A percentile compares a stretch with the other conserved stretches of the same genome.
Evolutionary conservation across 2,329 filamentous ascomycete genomes (phyloP).

Genomic region (Orbilia javanica): DNA sequence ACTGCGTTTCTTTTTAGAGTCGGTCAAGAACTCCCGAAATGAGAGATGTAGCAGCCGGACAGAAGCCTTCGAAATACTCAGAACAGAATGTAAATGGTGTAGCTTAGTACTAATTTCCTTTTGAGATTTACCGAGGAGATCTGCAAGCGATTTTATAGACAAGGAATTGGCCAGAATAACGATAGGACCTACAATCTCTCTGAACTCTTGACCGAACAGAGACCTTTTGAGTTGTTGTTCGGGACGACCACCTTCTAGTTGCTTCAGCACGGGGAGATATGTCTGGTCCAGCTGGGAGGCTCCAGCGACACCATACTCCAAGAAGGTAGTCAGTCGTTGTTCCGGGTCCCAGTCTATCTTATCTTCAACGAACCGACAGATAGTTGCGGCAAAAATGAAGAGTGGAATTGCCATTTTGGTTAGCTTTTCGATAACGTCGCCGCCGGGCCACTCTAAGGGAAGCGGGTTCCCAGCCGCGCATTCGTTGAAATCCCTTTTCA

Average conservation of each 20-base stretch:
- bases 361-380: slow-evolving; percentile 62
- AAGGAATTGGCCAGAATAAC: background rate
- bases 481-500: slow-evolving; percentile 29
- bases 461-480: too few species aligned
- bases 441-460: slow-evolving; percentile 59
- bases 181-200: slow-evolving; percentile 4
- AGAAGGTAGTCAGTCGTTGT: slow-evolving; percentile 23
- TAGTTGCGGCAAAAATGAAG: slow-evolving; percentile 63
- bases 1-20: background rate
- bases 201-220: background rate
- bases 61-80: background rate
- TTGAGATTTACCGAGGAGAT: slow-evolving; percentile 17
- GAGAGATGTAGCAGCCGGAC: slow-evolving; percentile 25
- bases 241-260: background rate
- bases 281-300: slow-evolving; percentile 2
- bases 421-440: slow-evolving; percentile 56
- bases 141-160: background rate
- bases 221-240: background rate
- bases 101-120: background rate
- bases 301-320: slow-evolving; percentile 19
- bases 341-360: slow-evolving; percentile 4
- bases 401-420: slow-evolving; percentile 59
- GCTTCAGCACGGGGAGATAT: slow-evolving; percentile 7
- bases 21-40: slow-evolving; percentile 27
- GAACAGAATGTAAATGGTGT: slow-evolving; percentile 3